Evolutionary conservation across 2,329 filamentous ascomycete genomes (phyloP).

Genomic region (Polytolypa hystricis): DNA sequence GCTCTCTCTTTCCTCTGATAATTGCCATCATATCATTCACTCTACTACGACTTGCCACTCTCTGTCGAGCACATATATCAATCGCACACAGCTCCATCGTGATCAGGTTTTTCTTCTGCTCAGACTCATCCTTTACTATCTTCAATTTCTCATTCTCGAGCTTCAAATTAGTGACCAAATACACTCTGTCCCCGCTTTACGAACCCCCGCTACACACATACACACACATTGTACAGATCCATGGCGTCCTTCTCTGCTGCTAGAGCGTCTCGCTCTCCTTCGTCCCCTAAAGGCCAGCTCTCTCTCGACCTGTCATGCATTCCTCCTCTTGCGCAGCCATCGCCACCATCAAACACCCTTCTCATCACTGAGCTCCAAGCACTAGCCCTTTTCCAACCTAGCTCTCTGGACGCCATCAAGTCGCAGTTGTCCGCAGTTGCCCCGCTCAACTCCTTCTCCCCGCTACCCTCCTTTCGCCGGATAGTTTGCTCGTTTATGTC

Average conservation of each 20-base stretch:
- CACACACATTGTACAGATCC: no score
- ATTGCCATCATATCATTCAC: no score
- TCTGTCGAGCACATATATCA: no score
- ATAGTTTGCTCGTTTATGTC: slow-evolving; percentile 40
- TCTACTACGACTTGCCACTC: no score
- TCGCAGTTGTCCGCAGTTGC: slow-evolving; percentile 31
- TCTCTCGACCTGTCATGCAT: slow-evolving; percentile 37
- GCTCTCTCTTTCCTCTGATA: no score
- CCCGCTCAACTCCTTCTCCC: slow-evolving; percentile 40
- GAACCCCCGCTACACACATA: no score
- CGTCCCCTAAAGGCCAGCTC: slow-evolving; percentile 23
- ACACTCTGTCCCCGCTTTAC: no score
- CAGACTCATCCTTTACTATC: no score
- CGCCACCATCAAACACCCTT: slow-evolving; percentile 40
- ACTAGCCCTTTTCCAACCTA: slow-evolving; percentile 35
- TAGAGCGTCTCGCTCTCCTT: slow-evolving; percentile 14
- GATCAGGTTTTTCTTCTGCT: no score
- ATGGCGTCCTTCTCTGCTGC: slow-evolving; percentile 13
- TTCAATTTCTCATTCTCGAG: no score
- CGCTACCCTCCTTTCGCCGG: slow-evolving; percentile 39
- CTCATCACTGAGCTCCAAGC: slow-evolving; percentile 39
- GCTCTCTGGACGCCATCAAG: slow-evolving; percentile 33
- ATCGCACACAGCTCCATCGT: no score
- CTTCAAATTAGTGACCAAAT: no score
- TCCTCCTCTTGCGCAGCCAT: slow-evolving; percentile 34